A percentile compares a stretch with the other conserved stretches of the same genome.
phyloP scores from a whole-genome alignment of 148 eudicot genomes.

The Agrostemma githago region DNA sequence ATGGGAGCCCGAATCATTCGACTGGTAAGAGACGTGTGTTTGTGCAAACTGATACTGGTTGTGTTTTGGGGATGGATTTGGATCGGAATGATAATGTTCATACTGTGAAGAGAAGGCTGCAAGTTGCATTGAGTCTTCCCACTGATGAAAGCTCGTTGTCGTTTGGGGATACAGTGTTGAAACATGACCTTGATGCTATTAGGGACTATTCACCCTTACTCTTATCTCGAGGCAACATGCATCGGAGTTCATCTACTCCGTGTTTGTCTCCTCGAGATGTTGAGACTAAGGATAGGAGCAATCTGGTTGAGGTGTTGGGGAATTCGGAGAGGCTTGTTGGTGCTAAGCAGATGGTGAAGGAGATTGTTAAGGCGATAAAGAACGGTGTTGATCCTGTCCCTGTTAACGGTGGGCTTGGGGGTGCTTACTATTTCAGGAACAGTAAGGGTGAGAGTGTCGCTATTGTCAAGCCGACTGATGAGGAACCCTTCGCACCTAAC shows the following conservation, averaged over 20 bases:
- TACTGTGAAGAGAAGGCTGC: conserved; percentile 82
- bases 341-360: conserved; percentile 55
- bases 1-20: conserved; percentile 39
- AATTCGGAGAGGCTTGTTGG: conserved; percentile 37
- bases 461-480: conserved; percentile 96
- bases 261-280: conserved; percentile 77
- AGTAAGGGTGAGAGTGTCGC: conserved; percentile 75
- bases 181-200: conserved; percentile 80
- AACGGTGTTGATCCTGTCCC: conserved; percentile 85
- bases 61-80: conserved; percentile 87
- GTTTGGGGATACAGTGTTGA: conserved; percentile 80
- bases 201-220: conserved; percentile 83
- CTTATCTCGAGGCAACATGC: conserved; percentile 56
- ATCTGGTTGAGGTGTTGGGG: conserved; percentile 68
- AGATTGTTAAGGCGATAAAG: conserved; percentile 67
- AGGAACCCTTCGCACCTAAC: conserved; percentile 97
- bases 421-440: conserved; percentile 86
- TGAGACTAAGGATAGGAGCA: conserved; percentile 63
- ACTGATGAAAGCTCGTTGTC: conserved; percentile 82
- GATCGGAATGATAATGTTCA: conserved; percentile 87
- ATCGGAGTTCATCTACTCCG: conserved; percentile 92
- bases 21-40: conserved; percentile 76
- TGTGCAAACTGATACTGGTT: conserved; percentile 86
- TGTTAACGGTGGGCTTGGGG: conserved; percentile 84
- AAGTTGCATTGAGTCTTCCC: conserved; percentile 66